Evolutionary conservation across 495 filamentous ascomycete genomes (phyloP), one percentile per base, ranked within the genome.

Genomic region (Hypomontagnella submonticulosa): DNA sequence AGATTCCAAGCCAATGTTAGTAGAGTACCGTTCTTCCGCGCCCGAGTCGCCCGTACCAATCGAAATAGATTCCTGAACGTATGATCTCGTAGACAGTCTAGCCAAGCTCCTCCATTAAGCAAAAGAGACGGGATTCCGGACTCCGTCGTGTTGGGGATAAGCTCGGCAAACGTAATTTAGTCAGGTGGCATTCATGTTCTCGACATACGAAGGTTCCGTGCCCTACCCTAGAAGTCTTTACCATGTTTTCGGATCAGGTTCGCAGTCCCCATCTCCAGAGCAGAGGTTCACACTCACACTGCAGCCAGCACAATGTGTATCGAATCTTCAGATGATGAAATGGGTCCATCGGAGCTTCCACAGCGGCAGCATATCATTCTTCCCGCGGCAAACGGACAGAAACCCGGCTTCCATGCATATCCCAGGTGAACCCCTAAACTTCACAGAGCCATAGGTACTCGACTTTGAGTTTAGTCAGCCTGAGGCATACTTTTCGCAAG

Each of bases 291-390:
- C 33, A 15, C 58, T 76, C 0, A 71, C 74, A 0, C 18, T 65
- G 20, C 41, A 52, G 15, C 57, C 75, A 18, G 59, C 73, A 3
- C 42, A 46, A 37, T 69, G 66, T 30, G 47, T 75, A 12, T 53
- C 63, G 7, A 67, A 75, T 18, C 42, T 73, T 4, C 74, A 77
- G 19, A 63, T 76, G 16, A 61, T 77, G 4, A 55, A 66, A 20
- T 76, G 70, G 76, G 73, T 77, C 0, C 76, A 79, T 50, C 67
- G 77, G 57, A 69, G 64, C 50, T 74, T 79, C 23, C 67, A 65
- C 11, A 74, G 72, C 51, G 58, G 75, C 5, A 75, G 76, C 38
- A 59, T 79, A 23, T 43, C 72, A n/a, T 68, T 77, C 47, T 75
- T 77, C 60, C 76, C 71, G 1, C 44, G 23, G 1, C 15, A 47